Conservation (phyloP, 352 stramenopile genomes). For the Phytophthora fragariae region DNA sequence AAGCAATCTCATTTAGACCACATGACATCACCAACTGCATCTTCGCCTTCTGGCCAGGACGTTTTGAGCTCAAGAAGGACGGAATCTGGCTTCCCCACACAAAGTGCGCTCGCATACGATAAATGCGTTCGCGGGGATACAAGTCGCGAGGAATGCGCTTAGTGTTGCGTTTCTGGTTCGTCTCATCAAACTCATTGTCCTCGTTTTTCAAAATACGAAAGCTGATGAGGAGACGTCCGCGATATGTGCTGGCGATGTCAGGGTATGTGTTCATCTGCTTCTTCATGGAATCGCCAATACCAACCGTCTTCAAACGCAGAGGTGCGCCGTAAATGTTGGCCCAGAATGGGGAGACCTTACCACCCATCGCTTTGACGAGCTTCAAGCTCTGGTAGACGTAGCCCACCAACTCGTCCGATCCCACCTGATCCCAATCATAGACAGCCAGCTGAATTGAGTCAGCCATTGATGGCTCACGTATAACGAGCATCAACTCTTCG, state of each 20-base stretch:
- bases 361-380: slow-evolving; percentile 69
- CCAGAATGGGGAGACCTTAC: slow-evolving; percentile 71
- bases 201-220: slow-evolving; percentile 77
- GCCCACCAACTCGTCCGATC: slow-evolving; percentile 74
- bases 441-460: slow-evolving; percentile 78
- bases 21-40: slow-evolving; percentile 82
- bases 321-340: slow-evolving; percentile 84
- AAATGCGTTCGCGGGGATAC: slow-evolving; percentile 69
- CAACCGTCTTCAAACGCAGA: slow-evolving; percentile 61
- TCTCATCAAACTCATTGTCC: slow-evolving; percentile 75
- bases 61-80: slow-evolving; percentile 71
- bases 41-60: slow-evolving; percentile 76
- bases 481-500: slow-evolving; percentile 81
- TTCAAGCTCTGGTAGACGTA: slow-evolving; percentile 81
- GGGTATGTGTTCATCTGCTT: slow-evolving; percentile 90
- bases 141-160: slow-evolving; percentile 68
- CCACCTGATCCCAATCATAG: slow-evolving; percentile 84
- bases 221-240: slow-evolving; percentile 83
- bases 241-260: slow-evolving; percentile 84
- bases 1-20: slow-evolving; percentile 69
- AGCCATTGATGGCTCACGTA: slow-evolving; percentile 81
- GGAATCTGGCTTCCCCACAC: slow-evolving; percentile 82
- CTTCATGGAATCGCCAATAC: slow-evolving; percentile 66
- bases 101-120: slow-evolving; percentile 80
- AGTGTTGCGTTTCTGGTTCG: slow-evolving; percentile 87